A percentile compares a stretch with the other conserved stretches of the same genome.
Conservation (phyloP, 495 filamentous ascomycete species). For the Talaromyces thailandensis region DNA sequence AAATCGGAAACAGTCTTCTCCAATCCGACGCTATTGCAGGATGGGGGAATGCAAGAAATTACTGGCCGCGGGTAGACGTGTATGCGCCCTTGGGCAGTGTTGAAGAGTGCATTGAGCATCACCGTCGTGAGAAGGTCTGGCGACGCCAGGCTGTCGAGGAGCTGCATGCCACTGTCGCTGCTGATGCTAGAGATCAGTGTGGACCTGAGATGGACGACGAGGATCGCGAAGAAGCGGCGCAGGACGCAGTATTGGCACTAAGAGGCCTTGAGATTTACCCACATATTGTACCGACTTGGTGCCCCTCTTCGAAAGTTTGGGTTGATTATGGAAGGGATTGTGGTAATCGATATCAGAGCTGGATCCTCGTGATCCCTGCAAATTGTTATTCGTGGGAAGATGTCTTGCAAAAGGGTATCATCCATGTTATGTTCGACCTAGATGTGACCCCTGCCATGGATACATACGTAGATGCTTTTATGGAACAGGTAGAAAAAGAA, state of each 20-base stretch:
- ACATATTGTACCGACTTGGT: constrained; percentile 1
- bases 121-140: background rate
- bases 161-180: background rate
- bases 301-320: background rate
- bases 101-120: constrained; percentile 4
- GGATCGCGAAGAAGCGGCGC: background rate
- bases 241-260: background rate
- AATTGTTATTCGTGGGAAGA: background rate
- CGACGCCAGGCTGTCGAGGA: background rate
- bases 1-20: background rate
- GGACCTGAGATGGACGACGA: background rate
- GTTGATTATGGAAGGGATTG: background rate
- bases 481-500: background rate
- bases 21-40: background rate
- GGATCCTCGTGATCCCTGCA: background rate
- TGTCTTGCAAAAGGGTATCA: background rate
- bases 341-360: background rate
- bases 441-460: background rate
- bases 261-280: background rate
- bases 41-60: background rate
- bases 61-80: constrained; percentile 2
- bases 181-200: background rate
- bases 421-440: background rate
- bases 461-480: background rate
- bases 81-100: background rate